phyloP scores from a whole-genome alignment of 208 protist genomes.

The Crithidia brevicula region DNA sequence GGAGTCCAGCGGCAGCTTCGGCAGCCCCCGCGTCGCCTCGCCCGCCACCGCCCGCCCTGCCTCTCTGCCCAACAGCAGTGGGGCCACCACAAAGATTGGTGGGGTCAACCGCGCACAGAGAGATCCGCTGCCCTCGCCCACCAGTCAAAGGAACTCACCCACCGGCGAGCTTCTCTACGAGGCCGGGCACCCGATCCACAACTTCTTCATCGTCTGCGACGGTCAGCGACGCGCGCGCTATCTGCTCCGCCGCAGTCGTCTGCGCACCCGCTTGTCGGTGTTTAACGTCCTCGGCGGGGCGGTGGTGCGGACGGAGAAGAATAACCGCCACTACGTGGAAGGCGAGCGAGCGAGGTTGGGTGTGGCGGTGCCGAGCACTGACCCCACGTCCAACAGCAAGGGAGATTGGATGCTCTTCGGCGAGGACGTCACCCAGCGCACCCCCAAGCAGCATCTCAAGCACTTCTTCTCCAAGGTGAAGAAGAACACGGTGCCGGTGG shows the following conservation, averaged over 20 bases:
- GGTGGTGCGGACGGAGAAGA: constrained; percentile 42
- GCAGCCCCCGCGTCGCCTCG: not conserved
- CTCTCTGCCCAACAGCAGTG: not conserved
- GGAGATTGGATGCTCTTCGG: constrained; percentile 50
- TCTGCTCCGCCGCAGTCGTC: constrained; percentile 51
- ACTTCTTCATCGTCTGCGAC: constrained; percentile 64
- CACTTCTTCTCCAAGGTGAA: constrained; percentile 23
- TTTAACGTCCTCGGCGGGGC: constrained; percentile 51
- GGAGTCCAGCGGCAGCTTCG: not conserved
- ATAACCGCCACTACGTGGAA: constrained; percentile 42
- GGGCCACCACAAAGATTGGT: not conserved
- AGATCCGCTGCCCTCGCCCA: not conserved
- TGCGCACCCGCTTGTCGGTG: constrained; percentile 54
- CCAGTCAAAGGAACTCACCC: constrained; percentile 1
- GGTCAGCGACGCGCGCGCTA: constrained; percentile 51
- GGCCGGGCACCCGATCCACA: constrained; percentile 62
- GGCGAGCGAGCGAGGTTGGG: constrained; percentile 49
- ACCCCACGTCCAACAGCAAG: constrained; percentile 7
- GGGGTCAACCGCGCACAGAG: too few species aligned
- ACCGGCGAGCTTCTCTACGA: constrained; percentile 64
- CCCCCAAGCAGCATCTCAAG: constrained; percentile 6
- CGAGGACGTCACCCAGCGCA: constrained; percentile 28
- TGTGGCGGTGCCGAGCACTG: constrained; percentile 39
- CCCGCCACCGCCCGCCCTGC: not conserved
- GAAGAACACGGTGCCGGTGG: not conserved